A percentile compares a stretch with the other conserved stretches of the same genome.
Evolutionary conservation across 2,329 filamentous ascomycete species (phyloP).

Genomic region (Teratosphaeriaceae sp.): DNA sequence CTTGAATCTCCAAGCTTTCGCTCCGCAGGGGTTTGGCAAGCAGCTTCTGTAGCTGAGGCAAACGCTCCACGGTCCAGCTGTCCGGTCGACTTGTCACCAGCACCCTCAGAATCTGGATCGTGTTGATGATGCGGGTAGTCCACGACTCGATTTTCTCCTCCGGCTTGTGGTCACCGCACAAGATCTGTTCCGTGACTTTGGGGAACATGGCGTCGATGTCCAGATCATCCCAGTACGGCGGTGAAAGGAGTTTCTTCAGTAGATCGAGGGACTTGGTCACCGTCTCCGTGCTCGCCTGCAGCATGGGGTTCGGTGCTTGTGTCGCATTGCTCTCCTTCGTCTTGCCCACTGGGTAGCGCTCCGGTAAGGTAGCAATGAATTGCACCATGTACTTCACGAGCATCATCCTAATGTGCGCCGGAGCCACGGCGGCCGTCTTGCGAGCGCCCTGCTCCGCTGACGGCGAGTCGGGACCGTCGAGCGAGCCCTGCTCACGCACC

Average conservation of each 20-base stretch:
- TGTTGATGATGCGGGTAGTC: slow-evolving; percentile 83
- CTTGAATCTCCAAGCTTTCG: slow-evolving; percentile 87
- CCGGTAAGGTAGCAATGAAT: slow-evolving; percentile 85
- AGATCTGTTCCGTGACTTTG: slow-evolving; percentile 79
- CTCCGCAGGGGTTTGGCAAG: slow-evolving; percentile 83
- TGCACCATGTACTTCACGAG: slow-evolving; percentile 94
- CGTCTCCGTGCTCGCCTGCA: slow-evolving; percentile 61
- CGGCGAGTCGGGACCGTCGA: slow-evolving; percentile 18
- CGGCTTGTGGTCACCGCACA: slow-evolving; percentile 61
- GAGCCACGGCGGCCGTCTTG: slow-evolving; percentile 33
- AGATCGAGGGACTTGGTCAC: slow-evolving; percentile 78
- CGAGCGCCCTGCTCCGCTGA: slow-evolving; percentile 7
- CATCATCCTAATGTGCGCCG: slow-evolving; percentile 58
- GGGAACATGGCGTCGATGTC: slow-evolving; percentile 79
- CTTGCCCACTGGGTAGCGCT: slow-evolving; percentile 63
- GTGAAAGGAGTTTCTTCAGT: slow-evolving; percentile 76
- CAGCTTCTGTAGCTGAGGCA: slow-evolving; percentile 74
- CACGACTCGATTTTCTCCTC: slow-evolving; percentile 60
- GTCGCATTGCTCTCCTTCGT: slow-evolving; percentile 46
- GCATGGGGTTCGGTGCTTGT: slow-evolving; percentile 36
- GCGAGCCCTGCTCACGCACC: slow-evolving; percentile 52
- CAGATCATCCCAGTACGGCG: slow-evolving; percentile 84
- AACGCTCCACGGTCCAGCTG: slow-evolving; percentile 80
- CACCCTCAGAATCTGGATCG: slow-evolving; percentile 83
- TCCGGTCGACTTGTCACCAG: slow-evolving; percentile 81